Evolutionary conservation across 495 filamentous ascomycete species (phyloP).

Genomic region (Niebla homalea): DNA sequence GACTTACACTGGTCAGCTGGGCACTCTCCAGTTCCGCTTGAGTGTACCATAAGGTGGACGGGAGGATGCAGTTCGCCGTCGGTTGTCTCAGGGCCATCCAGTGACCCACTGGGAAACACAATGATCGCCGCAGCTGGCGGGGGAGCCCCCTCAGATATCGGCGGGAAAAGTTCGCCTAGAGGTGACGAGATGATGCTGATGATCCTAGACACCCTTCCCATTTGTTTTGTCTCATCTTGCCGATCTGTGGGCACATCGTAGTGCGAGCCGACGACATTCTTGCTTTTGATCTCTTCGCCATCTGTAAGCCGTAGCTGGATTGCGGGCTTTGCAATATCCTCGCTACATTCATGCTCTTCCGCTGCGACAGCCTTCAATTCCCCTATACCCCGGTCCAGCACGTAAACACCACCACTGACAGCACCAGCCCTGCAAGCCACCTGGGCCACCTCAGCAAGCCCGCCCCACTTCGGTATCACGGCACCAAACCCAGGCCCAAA

Average conservation of each 20-base stretch:
- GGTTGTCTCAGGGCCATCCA: conserved; percentile 11
- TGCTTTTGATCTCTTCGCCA: conserved; percentile 45
- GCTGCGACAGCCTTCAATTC: conserved; percentile 4
- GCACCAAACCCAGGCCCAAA: conserved; percentile 79
- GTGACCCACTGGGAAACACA: conserved; percentile 40
- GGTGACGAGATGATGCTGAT: conserved; percentile 59
- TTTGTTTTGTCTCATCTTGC: conserved; percentile 1
- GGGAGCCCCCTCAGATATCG: conserved; percentile 57
- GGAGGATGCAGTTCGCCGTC: conserved; percentile 28
- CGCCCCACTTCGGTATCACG: conserved; percentile 84
- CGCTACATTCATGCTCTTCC: neutral
- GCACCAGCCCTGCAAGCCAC: conserved; percentile 85
- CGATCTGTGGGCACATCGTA: conserved; percentile 26
- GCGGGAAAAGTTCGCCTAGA: conserved; percentile 53
- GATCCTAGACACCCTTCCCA: conserved; percentile 26
- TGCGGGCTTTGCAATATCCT: conserved; percentile 14
- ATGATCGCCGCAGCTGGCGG: conserved; percentile 61
- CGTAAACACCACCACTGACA: conserved; percentile 83
- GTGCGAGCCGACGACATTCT: conserved; percentile 38
- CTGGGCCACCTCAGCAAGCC: conserved; percentile 81
- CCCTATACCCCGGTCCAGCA: conserved; percentile 56
- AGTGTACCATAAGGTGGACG: conserved; percentile 64
- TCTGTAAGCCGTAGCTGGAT: conserved; percentile 43
- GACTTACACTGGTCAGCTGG: conserved; percentile 76
- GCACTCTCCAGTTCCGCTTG: conserved; percentile 80